Percentiles rank a stretch among this genome's conserved stretches.
Conservation (phyloP, 2,329 filamentous ascomycete species). For the Ilyonectria mors-panacis region DNA sequence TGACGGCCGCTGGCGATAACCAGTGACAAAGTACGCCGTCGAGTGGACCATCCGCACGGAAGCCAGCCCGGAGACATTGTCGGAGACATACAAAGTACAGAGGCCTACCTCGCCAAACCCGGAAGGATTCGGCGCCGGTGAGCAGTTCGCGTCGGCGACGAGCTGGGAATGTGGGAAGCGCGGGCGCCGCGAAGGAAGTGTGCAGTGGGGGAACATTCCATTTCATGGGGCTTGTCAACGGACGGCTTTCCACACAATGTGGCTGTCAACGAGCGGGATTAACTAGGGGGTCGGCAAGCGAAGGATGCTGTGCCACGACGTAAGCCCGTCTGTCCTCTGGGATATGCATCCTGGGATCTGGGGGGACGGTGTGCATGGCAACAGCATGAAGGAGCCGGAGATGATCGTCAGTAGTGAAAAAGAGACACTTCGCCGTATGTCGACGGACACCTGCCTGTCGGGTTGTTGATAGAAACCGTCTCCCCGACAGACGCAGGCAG, state of each 20-base stretch:
- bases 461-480: conserved; percentile 29
- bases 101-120: background rate
- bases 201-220: background rate
- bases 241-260: background rate
- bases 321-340: background rate
- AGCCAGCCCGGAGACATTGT: background rate
- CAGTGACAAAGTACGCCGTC: background rate
- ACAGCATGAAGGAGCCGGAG: conserved; percentile 9
- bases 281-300: background rate
- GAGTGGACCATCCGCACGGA: background rate
- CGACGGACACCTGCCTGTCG: conserved; percentile 2
- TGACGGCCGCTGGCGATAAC: background rate
- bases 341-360: background rate
- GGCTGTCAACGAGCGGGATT: background rate
- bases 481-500: conserved; percentile 12
- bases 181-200: background rate
- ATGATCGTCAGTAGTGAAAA: background rate
- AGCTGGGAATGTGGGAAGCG: background rate
- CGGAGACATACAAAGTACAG: background rate
- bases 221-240: background rate
- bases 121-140: background rate
- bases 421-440: background rate
- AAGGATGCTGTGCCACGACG: background rate
- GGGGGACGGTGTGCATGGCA: conserved; percentile 1
- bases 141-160: background rate